Base-by-base conservation (phyloP, 176 grass and related monocot species). In the Aegilops sharonensis region DNA sequence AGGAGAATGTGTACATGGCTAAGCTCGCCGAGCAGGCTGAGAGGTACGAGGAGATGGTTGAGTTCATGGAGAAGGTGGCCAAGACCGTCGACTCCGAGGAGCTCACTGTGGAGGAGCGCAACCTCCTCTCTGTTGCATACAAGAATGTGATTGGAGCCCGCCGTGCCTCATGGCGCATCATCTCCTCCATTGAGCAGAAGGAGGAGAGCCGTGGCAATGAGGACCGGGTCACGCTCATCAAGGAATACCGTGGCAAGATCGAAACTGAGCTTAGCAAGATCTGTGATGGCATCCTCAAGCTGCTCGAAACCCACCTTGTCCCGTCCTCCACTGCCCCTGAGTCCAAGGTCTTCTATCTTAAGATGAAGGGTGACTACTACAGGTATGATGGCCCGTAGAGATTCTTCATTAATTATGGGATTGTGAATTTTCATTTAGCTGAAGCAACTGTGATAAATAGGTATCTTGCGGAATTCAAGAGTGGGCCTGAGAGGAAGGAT, bases 301-400 rank as follows among this genome's bases (percentile, higher is more conserved):
- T 95, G 64, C 87, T 97, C 0, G 92, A 97, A 20, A 93, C 95
- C 8, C 91, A 97, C 84, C 92, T 95, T 63, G 89, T 97, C 27
- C 92, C 95, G 37, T 95, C 95, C 71, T 90, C 92, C 60, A 90
- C 89, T 12, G 86, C 87, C 0, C 79, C 91, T 0, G 95, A 97
- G 85, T 94, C 95, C 21, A 97, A 94, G 92, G 95, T 97, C 25
- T 94, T 97, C 70, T 97, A 97, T 62, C 92, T 97, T 11, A 97
- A 97, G 82, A 95, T 95, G 92, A 97, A 94, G 92, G 95, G 95
- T 64, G 95, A 97, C 79, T 97, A 97, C 87, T 92, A 97, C 95
- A 94, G 95, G 92, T 97, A 54, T 23, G 37, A 34, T 84, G 39
- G 14, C 23, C 18, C 34, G 4, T 65, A 1, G 6, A 68, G 24